A percentile compares a stretch with the other conserved stretches of the same genome.
Evolutionary conservation across 306 rosid species (phyloP).

Genomic region (Acacia crassicarpa): DNA sequence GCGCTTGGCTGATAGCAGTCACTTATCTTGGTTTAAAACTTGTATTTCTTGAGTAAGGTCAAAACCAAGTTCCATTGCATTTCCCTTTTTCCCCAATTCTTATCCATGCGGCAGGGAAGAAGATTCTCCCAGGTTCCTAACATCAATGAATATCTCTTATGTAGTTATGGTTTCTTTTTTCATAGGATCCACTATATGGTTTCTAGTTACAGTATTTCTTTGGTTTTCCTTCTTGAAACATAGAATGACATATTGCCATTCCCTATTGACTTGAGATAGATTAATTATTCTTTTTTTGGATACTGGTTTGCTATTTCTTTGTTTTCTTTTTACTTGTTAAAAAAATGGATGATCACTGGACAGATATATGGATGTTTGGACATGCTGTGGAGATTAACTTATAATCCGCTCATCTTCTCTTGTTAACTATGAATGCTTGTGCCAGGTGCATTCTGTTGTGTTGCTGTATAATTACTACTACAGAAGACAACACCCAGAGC

Average conservation of each 20-base stretch:
- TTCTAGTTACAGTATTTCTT: neutral
- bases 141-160: neutral
- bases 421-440: constrained; percentile 33
- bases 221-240: neutral
- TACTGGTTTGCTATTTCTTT: neutral
- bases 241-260: neutral
- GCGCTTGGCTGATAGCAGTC: too few species aligned
- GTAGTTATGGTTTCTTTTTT: neutral
- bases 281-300: neutral
- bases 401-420: neutral
- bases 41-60: neutral
- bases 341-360: neutral
- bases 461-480: constrained; percentile 80
- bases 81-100: neutral
- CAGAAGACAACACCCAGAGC: constrained; percentile 56
- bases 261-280: neutral
- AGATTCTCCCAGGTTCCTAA: neutral
- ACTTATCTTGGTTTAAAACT: too few species aligned
- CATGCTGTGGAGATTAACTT: neutral
- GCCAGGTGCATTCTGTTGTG: constrained; percentile 79
- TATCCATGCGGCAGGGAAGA: neutral
- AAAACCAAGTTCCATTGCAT: neutral
- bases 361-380: constrained; percentile 4
- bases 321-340: neutral
- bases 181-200: neutral